Evolutionary conservation across 2,329 filamentous ascomycete species (phyloP).

Genomic region (Tothia fuscella): DNA sequence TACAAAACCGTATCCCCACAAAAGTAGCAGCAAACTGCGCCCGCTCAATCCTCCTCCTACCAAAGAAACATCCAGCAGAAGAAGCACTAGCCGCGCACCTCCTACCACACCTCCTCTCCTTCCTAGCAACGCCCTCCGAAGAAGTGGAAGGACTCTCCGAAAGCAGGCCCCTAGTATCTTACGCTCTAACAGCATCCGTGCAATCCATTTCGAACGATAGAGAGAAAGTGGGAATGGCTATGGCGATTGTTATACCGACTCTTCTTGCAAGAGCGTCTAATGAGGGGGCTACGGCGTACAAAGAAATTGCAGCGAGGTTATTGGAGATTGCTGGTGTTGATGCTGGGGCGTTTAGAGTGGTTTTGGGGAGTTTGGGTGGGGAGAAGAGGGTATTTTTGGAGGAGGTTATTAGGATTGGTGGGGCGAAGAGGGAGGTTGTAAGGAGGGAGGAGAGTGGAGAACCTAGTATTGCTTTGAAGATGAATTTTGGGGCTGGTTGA

Average conservation of each 20-base stretch:
- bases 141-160: constrained; percentile 69
- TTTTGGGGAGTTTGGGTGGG: constrained; percentile 59
- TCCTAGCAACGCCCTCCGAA: constrained; percentile 37
- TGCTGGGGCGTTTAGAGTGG: constrained; percentile 57
- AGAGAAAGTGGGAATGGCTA: constrained; percentile 43
- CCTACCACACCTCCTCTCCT: constrained; percentile 62
- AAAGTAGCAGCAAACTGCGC: constrained; percentile 87
- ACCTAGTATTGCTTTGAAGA: constrained; percentile 86
- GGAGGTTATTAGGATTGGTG: constrained; percentile 50
- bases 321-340: constrained; percentile 72
- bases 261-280: constrained; percentile 60
- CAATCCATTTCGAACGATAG: constrained; percentile 25
- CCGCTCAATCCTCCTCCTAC: constrained; percentile 65
- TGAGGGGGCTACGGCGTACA: constrained; percentile 46
- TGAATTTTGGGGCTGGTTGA: constrained; percentile 61
- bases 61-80: constrained; percentile 42
- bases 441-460: constrained; percentile 42
- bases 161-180: constrained; percentile 56
- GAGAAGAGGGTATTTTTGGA: constrained; percentile 69
- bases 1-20: constrained; percentile 68
- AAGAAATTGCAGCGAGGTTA: constrained; percentile 63
- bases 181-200: constrained; percentile 65
- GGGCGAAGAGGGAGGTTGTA: constrained; percentile 32
- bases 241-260: constrained; percentile 65
- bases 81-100: constrained; percentile 63